Evolutionary conservation across 2,329 filamentous ascomycete species (phyloP), one percentile per base, ranked within the genome.

Genomic region (Fusarium lyarnte): DNA sequence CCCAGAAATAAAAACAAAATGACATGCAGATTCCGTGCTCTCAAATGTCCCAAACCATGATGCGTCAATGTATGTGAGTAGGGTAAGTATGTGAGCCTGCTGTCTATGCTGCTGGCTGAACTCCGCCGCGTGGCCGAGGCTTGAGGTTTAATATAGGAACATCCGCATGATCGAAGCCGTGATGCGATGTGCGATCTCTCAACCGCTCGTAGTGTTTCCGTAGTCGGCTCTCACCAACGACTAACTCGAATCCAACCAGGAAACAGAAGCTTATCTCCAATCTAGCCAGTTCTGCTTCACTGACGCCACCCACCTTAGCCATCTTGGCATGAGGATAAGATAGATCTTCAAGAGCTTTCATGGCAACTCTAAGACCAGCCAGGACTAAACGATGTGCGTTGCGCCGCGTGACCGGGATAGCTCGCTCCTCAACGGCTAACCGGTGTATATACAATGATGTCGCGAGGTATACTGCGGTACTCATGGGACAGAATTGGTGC

Each of bases 311-410:
- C 3, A 98, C 95, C 73, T 91, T 92, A 23, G 95, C 91, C 73
- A 98, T 91, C 61, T 94, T 92, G 66, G 87, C 87, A 82, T 98
- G 95, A 13, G 93, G 90, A 83, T 97, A 97, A 75, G 92, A 93
- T 59, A 95, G 87, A 80, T 98, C 95, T 81, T 99, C 95, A n/a
- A 98, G 84, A 1, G 94, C 93, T 83, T 98, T 99, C 89, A 95
- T 96, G 19, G 95, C 94, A 7, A 98, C 93, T 39, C 95, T 87
- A 58, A 98, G 86, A 11, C 93, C 93, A 0, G 94, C 95, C 21
- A 99, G 87, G 36, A 97, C 87, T 12, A 98, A 85, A 5, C 96
- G 90, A 81, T 99, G 95, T 69, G 94, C 92, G 70, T 97, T 98
- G 63, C 94, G 89, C 63, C 88, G 87, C 6, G 94, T 97, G 12